Evolutionary conservation across 2,329 filamentous ascomycete species (phyloP).

Genomic region (Hypoxylon sp.): DNA sequence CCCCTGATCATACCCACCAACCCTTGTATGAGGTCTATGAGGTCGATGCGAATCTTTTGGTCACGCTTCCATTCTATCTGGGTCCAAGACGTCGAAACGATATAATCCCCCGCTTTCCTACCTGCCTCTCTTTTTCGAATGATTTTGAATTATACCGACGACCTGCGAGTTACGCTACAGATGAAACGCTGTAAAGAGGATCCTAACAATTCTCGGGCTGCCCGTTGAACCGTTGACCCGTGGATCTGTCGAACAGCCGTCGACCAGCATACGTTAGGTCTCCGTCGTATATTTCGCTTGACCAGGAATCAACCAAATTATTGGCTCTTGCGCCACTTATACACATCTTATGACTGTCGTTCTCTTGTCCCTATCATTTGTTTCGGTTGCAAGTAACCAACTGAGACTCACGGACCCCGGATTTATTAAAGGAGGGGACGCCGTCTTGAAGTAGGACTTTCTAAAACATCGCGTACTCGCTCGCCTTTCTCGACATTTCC

Average conservation of each 20-base stretch:
- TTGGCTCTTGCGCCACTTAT: constrained; percentile 1
- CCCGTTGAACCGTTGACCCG: not conserved
- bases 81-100: not conserved
- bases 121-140: no score
- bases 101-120: not conserved
- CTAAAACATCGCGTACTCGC: constrained; percentile 1
- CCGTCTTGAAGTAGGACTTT: not conserved
- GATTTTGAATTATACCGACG: constrained; percentile 16
- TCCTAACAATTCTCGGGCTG: not conserved
- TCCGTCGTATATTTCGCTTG: constrained; percentile 10
- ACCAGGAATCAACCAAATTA: no score
- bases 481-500: not conserved
- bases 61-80: no score
- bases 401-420: constrained; percentile 1
- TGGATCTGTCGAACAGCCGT: no score
- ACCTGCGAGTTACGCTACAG: constrained; percentile 12
- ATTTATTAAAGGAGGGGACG: constrained; percentile 4
- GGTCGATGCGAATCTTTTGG: no score
- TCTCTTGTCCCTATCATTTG: not conserved
- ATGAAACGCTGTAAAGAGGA: constrained; percentile 16
- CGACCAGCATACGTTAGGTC: constrained; percentile 35
- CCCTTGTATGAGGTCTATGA: no score
- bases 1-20: no score
- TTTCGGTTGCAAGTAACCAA: constrained; percentile 7
- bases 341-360: constrained; percentile 1